These are phyloP conservation scores for Pseudoturritis turrita DNA, from an alignment of 345 rosid species.

Conservation along the genomic window DNA sequence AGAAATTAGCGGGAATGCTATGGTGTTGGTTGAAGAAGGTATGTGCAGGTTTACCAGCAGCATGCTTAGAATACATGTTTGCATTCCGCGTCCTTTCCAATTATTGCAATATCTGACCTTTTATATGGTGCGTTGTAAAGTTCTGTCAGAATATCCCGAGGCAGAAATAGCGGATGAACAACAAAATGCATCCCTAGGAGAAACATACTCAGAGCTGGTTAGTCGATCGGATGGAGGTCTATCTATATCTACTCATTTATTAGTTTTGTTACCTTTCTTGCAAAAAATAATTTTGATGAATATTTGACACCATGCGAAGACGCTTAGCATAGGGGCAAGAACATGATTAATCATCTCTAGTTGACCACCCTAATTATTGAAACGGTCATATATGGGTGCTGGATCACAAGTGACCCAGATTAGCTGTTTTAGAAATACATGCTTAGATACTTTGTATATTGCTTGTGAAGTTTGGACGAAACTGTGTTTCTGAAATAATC, in stretches of 20 bases:
- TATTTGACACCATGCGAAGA: conserved; percentile 1
- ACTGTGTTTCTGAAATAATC: too few species aligned
- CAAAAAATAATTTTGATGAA: neutral
- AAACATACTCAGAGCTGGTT: conserved; percentile 53
- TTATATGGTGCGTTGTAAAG: conserved; percentile 36
- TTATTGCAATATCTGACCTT: conserved; percentile 8
- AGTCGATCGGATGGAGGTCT: conserved; percentile 72
- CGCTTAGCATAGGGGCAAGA: neutral
- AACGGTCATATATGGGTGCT: too few species aligned
- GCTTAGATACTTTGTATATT: too few species aligned
- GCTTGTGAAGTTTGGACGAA: too few species aligned
- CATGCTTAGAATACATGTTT: conserved; percentile 3
- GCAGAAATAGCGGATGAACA: conserved; percentile 54
- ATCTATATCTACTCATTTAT: conserved; percentile 12
- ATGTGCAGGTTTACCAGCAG: conserved; percentile 65
- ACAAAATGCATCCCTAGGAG: conserved; percentile 65
- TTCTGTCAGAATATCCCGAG: conserved; percentile 80
- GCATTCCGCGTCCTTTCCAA: neutral
- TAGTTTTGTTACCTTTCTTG: neutral
- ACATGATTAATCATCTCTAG: neutral
- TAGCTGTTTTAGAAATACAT: too few species aligned
- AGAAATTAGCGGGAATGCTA: conserved; percentile 60
- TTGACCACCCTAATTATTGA: too few species aligned
- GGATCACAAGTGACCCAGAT: too few species aligned
- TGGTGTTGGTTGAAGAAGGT: conserved; percentile 95